Base-by-base conservation (phyloP, 2,329 filamentous ascomycete genomes). In the Cucurbitaria berberidis region DNA sequence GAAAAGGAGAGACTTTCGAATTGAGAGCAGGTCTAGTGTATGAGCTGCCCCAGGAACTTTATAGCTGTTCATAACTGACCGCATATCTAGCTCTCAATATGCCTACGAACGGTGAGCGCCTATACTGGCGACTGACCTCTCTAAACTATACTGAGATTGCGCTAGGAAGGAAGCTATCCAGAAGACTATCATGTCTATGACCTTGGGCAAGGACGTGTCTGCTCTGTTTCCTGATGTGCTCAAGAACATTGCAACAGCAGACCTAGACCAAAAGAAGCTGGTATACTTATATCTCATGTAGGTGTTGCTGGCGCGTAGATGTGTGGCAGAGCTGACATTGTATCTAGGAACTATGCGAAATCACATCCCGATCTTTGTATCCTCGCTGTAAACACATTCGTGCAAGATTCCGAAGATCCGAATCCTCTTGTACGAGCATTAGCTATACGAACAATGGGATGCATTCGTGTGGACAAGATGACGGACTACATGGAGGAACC, bases 151-250 rank as follows among this genome's bases (percentile, higher is more conserved):
- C 76, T 79, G 60, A 78, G 46, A 53, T 38, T 54, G 24, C 35
- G 49, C 40, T 57, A 86, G 92, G 71, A 99, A 99, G 78, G 95
- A 99, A 81, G 90, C 95, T 21, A 99, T 99, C 67, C 95, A 99
- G 76, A 98, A 96, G 84, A 99, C 95, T 62, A 99, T 99, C 80
- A 98, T 98, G 93, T 93, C 95, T 74, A 99, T 99, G 95, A 99
- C 95, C 1, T 77, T 99, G 67, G 95, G 95, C 76, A 99, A 99
- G 78, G 95, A 99, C 79, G 95, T 99, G 55, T 99, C 95, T 48
- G 90, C 93, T 51, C 81, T 99, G 60, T 99, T 99, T 75, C 95
- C 95, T 1, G 95, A 99, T 74, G 95, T 99, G 29, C 82, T 99
- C 61, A 99, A 99, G 84, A 99, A 99, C 73, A 99, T 99, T 77